Base-by-base conservation (phyloP, 2,329 filamentous ascomycete genomes). In the Nigrospora sphaerica region DNA sequence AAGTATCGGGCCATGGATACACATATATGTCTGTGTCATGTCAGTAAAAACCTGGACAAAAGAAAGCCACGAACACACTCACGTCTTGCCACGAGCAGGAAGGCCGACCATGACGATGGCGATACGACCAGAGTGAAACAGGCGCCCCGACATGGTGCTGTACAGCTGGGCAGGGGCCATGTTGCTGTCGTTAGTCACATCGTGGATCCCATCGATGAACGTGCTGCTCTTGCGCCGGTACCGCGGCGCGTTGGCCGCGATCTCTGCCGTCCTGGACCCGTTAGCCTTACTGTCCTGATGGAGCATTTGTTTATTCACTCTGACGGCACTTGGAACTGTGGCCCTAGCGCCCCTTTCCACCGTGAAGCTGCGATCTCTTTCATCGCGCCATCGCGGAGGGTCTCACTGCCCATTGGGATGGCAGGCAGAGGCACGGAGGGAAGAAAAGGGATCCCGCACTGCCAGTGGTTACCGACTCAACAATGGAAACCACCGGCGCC, bases 121-220 rank as follows among this genome's bases (percentile, higher is more conserved):
- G 63, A 98, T 98, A 48, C 92, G 83, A 41, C 93, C 93, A 18
- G 93, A 96, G 67, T 98, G 93, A 65, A 98, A 98, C 31, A 98
- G 81, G 37, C 93, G 83, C 42, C 93, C 93, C 41, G 92, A 97
- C 78, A 97, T 95, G 45, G 93, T 98, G 66, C 90, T 96, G 72
- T 98, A 98, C 39, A 98, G 78, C 71, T 98, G 93, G 55, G 93
- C 93, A 31, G 93, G 93, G 6, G 93, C 93, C 79, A 95, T 81
- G 57, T 92, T 74, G 52, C 73, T 69, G 58, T 89, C 89, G 62
- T 91, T 86, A 10, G 88, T 82, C 45, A 95, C 77, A 73, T 97
- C 92, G 69, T 97, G 92, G 59, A 97, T 96, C 54, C 88, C 92
- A 74, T 97, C 93, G 59, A 96, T 91, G 65, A 95, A 95, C 34